Percentiles rank a stretch among this genome's conserved stretches.
Conservation (phyloP, 1,284 basidiomycete genomes). For the Microbotryomycetes sp. region DNA sequence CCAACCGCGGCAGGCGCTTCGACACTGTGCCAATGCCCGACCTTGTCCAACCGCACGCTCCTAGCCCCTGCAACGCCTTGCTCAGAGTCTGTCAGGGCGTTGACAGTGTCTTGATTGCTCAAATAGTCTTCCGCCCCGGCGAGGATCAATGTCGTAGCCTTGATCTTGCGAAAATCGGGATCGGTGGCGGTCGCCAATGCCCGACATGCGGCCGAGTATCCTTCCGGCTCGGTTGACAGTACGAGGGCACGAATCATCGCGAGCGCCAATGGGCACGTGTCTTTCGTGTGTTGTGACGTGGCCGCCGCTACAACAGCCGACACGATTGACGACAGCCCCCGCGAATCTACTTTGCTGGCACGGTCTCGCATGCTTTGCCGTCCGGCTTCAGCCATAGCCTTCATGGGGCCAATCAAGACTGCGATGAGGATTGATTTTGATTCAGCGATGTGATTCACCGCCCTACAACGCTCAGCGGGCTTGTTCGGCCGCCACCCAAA, state of each 20-base stretch:
- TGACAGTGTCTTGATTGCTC: constrained; percentile 6
- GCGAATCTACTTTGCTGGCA: constrained; percentile 7
- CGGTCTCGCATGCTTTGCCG: constrained; percentile 12
- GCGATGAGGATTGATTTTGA: too few relatives aligned
- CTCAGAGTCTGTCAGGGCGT: constrained; percentile 3
- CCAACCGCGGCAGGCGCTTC: constrained; percentile 6
- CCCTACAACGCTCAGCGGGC: neutral
- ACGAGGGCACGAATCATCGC: constrained; percentile 23
- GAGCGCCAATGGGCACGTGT: constrained; percentile 7
- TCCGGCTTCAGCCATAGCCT: constrained; percentile 4
- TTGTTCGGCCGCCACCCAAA: neutral
- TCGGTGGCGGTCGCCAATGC: constrained; percentile 17
- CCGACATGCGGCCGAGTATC: constrained; percentile 24
- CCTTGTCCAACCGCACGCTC: constrained; percentile 4
- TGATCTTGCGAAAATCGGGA: constrained; percentile 22
- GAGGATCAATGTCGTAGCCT: constrained; percentile 17
- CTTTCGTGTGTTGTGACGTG: constrained; percentile 16
- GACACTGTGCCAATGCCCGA: constrained; percentile 29
- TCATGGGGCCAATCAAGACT: constrained; percentile 32
- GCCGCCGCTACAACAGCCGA: constrained; percentile 15
- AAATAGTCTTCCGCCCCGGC: constrained; percentile 22
- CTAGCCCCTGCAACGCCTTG: neutral
- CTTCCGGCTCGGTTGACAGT: constrained; percentile 6
- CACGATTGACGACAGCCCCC: constrained; percentile 19
- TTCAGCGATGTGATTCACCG: too few relatives aligned